Conservation (phyloP, 1,139 yeast species). For the Protomyces arabidopsidicola region DNA sequence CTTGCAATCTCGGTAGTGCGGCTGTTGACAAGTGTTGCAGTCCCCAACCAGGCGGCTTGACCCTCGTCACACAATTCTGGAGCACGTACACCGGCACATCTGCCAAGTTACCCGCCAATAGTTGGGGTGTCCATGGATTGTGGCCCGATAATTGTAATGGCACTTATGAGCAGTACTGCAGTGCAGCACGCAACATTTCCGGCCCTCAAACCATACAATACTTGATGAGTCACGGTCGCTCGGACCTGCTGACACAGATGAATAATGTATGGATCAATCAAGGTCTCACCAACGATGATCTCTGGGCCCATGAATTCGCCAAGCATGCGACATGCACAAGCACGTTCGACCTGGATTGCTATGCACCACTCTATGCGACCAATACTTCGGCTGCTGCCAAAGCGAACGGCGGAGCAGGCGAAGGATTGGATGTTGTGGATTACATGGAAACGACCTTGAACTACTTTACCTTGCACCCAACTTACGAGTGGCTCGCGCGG, state of each 20-base stretch:
- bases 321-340: constrained; percentile 68
- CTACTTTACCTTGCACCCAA: constrained; percentile 61
- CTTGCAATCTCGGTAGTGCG: background rate
- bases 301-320: constrained; percentile 93
- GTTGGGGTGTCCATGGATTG: background rate
- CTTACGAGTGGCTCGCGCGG: constrained; percentile 59
- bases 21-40: background rate
- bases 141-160: constrained; percentile 72
- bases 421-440: constrained; percentile 55
- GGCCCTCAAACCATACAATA: constrained; percentile 49
- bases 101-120: background rate
- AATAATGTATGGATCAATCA: constrained; percentile 39
- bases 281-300: constrained; percentile 61
- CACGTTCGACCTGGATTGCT: constrained; percentile 68
- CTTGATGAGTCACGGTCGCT: constrained; percentile 70
- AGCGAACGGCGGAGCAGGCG: constrained; percentile 39
- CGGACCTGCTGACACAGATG: constrained; percentile 38
- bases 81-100: constrained; percentile 1
- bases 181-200: constrained; percentile 41
- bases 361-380: constrained; percentile 60
- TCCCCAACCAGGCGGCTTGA: constrained; percentile 1
- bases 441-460: constrained; percentile 64
- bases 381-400: constrained; percentile 43
- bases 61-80: constrained; percentile 5
- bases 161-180: constrained; percentile 67